These are phyloP conservation scores for Aspergillus oerlinghausenensis DNA, from an alignment of 2,329 filamentous ascomycete genomes.

Conservation along the genomic window DNA sequence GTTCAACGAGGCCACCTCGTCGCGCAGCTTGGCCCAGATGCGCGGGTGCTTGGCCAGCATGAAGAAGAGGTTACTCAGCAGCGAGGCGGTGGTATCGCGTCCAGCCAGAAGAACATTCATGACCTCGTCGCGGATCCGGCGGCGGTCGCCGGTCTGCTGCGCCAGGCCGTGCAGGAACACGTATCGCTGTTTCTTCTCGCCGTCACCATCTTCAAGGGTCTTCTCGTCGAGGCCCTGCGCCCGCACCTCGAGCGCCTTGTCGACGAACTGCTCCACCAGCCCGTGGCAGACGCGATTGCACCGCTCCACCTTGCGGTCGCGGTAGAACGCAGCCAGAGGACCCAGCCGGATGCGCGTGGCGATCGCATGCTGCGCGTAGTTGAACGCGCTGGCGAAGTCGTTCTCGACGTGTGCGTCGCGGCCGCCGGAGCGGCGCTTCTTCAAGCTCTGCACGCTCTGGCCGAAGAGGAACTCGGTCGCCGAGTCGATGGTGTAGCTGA, in stretches of 20 bases:
- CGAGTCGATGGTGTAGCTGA: slow-evolving; percentile 62
- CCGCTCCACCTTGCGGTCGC: slow-evolving; percentile 18
- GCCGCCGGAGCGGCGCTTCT: slow-evolving; percentile 10
- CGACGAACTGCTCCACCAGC: slow-evolving; percentile 25
- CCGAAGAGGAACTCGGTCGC: slow-evolving; percentile 80
- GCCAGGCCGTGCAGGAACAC: slow-evolving; percentile 43
- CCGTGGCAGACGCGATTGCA: slow-evolving; percentile 33
- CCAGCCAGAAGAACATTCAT: slow-evolving; percentile 45
- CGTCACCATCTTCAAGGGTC: slow-evolving; percentile 14
- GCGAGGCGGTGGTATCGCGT: slow-evolving; percentile 44
- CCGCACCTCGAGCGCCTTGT: slow-evolving; percentile 27
- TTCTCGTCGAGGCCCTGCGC: not conserved
- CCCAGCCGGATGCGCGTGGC: not conserved
- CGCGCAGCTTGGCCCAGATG: slow-evolving; percentile 28
- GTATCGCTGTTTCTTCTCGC: slow-evolving; percentile 21
- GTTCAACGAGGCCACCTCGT: slow-evolving; percentile 8
- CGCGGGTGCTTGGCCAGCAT: slow-evolving; percentile 36
- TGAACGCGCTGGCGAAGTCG: slow-evolving; percentile 14
- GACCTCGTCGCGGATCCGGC: slow-evolving; percentile 38
- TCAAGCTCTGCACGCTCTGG: slow-evolving; percentile 48
- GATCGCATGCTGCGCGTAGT: slow-evolving; percentile 16
- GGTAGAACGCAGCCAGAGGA: not conserved
- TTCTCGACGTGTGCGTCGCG: slow-evolving; percentile 7
- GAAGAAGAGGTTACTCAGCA: slow-evolving; percentile 38
- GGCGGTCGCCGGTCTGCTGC: slow-evolving; percentile 36